Base-by-base conservation (phyloP, 257 asterid species). In the Nicotiana obtusifolia region DNA sequence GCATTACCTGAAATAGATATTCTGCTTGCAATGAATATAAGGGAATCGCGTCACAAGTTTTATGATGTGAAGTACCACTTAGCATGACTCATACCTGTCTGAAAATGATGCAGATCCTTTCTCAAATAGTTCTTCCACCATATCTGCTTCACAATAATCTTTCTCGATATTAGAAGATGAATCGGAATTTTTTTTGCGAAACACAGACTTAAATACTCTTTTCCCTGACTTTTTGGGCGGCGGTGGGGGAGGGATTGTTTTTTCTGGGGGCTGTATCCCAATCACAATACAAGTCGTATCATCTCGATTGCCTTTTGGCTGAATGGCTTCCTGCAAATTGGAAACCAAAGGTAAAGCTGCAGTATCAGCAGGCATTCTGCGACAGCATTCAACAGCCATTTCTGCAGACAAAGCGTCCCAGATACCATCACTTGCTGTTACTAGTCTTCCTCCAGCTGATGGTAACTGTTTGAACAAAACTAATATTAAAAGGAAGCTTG, bases 211-310 rank as follows among this genome's bases (percentile, higher is more conserved):
- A 64, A 96, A 89, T n/a, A n/a, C n/a, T n/a, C n/a, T n/a, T 88
- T 91, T 94, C 30, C 92, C 92, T 56, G 89, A 93, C 91, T 90
- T 93, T 90, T 92, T 94, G 53, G 84, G 89, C 68, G 84, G 89
- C 68, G 89, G 87, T 59, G 84, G 81, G 17, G 94, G 93, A 41
- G 91, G 93, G 35, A 78, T 90, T 10, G 88, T 83, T 86, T 91
- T 94, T 88, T 91, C 93, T 0, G 90, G 91, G 41, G 95, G 98
- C 64, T 81, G 91, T 81, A 96, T 86, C 85, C 94, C 98, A 66
- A 94, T 92, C 24, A 96, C 99, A 79, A 96, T 93, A 84, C 98
- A 96, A n/a, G 99, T 94, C 19, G 99, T 96, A 82, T 94, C 99
- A 65, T 94, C 99, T 85, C 98, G 89, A 60, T 94, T 93, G 61